Percentiles rank a stretch among this genome's conserved stretches.
These are phyloP conservation scores for Exophiala phaeomuriformis DNA, from an alignment of 2,329 filamentous ascomycete species.

Conservation along the genomic window DNA sequence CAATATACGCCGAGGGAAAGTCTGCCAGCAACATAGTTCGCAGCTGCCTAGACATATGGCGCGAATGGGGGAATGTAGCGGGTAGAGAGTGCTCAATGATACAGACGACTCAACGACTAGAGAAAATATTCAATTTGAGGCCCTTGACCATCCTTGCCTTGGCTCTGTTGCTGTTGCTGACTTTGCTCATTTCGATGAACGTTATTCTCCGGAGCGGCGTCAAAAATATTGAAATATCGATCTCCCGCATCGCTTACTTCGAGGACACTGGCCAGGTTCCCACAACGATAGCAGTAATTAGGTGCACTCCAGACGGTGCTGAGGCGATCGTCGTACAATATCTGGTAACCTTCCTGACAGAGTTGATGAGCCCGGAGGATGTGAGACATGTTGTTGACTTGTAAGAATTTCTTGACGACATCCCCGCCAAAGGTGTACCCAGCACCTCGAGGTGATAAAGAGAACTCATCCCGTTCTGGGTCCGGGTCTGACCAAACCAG, in stretches of 20 bases:
- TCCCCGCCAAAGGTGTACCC: slow-evolving; percentile 97
- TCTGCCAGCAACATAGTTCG: background rate
- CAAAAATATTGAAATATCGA: slow-evolving; percentile 95
- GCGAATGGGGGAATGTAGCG: background rate
- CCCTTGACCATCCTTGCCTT: slow-evolving; percentile 59
- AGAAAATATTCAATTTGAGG: slow-evolving; percentile 61
- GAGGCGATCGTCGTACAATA: slow-evolving; percentile 87
- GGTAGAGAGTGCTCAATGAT: background rate
- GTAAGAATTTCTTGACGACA: slow-evolving; percentile 95
- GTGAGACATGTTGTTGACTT: slow-evolving; percentile 95
- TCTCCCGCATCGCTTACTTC: slow-evolving; percentile 92
- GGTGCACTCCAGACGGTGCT: slow-evolving; percentile 98
- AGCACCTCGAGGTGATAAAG: slow-evolving; percentile 81
- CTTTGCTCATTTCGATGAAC: slow-evolving; percentile 74
- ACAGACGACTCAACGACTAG: slow-evolving; percentile 33
- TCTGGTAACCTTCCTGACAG: slow-evolving; percentile 95
- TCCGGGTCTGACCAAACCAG: slow-evolving; percentile 98
- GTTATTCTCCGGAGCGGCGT: slow-evolving; percentile 93
- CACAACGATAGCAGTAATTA: slow-evolving; percentile 91
- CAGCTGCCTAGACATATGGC: background rate
- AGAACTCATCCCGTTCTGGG: slow-evolving; percentile 95
- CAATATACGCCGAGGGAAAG: background rate
- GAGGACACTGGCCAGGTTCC: slow-evolving; percentile 93
- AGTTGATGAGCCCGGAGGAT: slow-evolving; percentile 97
- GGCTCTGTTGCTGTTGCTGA: slow-evolving; percentile 49